Evolutionary conservation across 164 flowering plant genomes (phyloP), one percentile per base, ranked within the genome.

Genomic region (Macadamia integrifolia): DNA sequence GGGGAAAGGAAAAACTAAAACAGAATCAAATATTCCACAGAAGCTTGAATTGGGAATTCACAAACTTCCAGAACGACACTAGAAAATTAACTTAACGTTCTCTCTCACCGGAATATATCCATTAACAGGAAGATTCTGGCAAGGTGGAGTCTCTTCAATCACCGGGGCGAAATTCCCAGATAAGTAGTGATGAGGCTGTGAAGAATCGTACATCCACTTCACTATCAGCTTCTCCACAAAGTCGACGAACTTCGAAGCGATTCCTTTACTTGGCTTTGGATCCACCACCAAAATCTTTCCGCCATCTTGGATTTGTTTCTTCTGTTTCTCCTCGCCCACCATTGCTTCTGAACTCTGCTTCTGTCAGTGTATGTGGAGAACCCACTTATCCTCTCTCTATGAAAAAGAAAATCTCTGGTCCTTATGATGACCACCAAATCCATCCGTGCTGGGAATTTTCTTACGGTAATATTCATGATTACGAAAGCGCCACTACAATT

Each of bases 121-220:
- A 56, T 58, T 75, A 68, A 93, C 84, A 8, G 76, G 73, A 44
- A 93, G 89, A 72, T 91, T 77, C 9, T 71, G 61, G 68, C 69
- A 72, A 13, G 98, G 98, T 44, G 97, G 93, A 44, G 96, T 89
- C 71, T 93, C 98, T 0, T 83, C 80, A 6, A 50, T 42, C 44
- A 80, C 85, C 0, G 98, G 98, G 68, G 93, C 94, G 67, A 85
- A 91, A 72, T 89, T 90, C 1, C 98, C 94, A 30, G 88, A 64
- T 32, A 91, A 85, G 69, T 80, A 93, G 61, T 82, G 87, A 0
- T 73, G 89, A 62, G 96, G 87, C 67, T 73, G 69, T 1, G 84
- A 74, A 9, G 92, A 66, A 71, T 91, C 87, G 73, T 83, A 80
- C 85, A 85, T 80, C 7, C 83, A 67, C 81, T 86, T 84, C 46